A percentile compares a stretch with the other conserved stretches of the same genome.
Conservation (phyloP, 129 eudicot species). For the Smallanthus sonchifolius region DNA sequence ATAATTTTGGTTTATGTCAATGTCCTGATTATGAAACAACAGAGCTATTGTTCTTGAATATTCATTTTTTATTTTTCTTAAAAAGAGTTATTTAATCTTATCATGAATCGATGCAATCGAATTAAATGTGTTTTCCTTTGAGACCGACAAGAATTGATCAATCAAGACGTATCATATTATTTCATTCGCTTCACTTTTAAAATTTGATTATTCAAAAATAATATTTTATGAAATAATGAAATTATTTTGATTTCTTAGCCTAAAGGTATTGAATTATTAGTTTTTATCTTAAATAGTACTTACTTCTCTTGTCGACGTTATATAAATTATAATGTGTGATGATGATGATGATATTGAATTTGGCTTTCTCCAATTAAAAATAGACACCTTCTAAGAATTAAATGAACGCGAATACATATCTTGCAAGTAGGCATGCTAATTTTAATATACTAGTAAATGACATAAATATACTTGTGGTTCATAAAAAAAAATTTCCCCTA, state of each 20-base stretch:
- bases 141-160: constrained; percentile 33
- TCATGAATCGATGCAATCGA: constrained; percentile 15
- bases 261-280: background rate
- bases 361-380: background rate
- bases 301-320: background rate
- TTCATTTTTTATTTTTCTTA: background rate
- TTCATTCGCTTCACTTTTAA: constrained; percentile 9
- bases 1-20: background rate
- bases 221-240: background rate
- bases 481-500: too few species aligned
- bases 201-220: background rate
- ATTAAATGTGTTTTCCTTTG: constrained; percentile 20
- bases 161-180: constrained; percentile 1
- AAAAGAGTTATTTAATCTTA: background rate
- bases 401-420: constrained; percentile 16
- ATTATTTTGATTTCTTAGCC: background rate
- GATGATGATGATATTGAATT: background rate
- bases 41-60: background rate
- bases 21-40: constrained; percentile 3
- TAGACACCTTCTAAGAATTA: background rate
- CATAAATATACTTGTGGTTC: too few species aligned
- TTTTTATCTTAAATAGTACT: background rate
- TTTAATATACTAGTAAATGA: background rate
- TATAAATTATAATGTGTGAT: background rate
- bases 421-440: background rate